These are phyloP conservation scores for Lactarius trivialis DNA, from an alignment of 768 basidiomycete genomes.

Conservation along the genomic window DNA sequence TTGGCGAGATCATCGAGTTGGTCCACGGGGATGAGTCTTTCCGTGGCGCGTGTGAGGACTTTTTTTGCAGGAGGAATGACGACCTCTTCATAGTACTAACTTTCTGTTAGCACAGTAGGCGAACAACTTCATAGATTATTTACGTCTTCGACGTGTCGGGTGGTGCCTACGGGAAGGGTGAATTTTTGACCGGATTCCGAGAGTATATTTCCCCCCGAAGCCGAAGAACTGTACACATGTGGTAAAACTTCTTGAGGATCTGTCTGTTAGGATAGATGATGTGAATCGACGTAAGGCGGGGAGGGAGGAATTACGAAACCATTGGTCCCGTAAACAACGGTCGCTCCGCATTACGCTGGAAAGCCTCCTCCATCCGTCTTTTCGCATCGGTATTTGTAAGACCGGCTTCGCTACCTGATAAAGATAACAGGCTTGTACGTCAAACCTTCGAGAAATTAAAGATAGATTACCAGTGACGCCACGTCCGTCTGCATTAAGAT, in stretches of 20 bases:
- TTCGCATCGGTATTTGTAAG: constrained; percentile 33
- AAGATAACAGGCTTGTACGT: not conserved
- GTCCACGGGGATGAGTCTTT: constrained; percentile 61
- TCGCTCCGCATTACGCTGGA: constrained; percentile 55
- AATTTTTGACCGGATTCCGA: constrained; percentile 74
- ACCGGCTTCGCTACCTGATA: constrained; percentile 7
- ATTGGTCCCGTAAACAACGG: constrained; percentile 55
- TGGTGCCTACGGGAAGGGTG: constrained; percentile 78
- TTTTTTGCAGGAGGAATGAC: constrained; percentile 76
- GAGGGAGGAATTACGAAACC: constrained; percentile 32
- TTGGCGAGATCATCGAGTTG: constrained; percentile 72
- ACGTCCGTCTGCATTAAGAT: not conserved
- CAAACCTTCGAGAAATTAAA: not conserved
- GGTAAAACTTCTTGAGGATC: constrained; percentile 62
- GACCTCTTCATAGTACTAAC: constrained; percentile 67
- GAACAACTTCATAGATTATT: constrained; percentile 11
- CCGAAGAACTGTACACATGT: constrained; percentile 77
- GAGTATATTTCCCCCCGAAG: constrained; percentile 54
- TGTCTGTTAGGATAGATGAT: constrained; percentile 33
- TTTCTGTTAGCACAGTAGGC: not conserved
- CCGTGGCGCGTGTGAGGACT: constrained; percentile 64
- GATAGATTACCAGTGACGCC: not conserved
- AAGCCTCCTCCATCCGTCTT: constrained; percentile 52
- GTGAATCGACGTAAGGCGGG: not conserved
- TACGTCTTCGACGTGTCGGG: constrained; percentile 61